These are phyloP conservation scores for Volvariella surrecta DNA, from an alignment of 1,284 basidiomycete species.

Conservation along the genomic window DNA sequence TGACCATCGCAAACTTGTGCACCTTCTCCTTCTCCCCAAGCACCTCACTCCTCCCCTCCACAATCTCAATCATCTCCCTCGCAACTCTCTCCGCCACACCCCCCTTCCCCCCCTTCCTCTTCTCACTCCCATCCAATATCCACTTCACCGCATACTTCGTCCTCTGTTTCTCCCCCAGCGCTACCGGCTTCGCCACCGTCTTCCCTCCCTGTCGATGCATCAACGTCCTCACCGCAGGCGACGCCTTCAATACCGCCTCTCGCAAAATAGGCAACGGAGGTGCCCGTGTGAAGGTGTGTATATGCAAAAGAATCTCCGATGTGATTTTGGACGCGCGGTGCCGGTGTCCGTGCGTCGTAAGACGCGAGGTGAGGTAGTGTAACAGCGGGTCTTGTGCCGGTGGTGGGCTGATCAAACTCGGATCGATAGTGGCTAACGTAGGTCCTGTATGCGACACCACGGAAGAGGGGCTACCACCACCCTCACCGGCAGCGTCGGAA, in stretches of 20 bases:
- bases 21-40: constrained; percentile 51
- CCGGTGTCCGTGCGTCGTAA: constrained; percentile 65
- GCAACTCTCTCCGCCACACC: constrained; percentile 62
- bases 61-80: constrained; percentile 60
- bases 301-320: constrained; percentile 54
- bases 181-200: constrained; percentile 52
- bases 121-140: constrained; percentile 55
- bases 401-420: constrained; percentile 25
- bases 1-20: constrained; percentile 71
- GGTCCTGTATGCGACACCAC: background rate
- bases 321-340: constrained; percentile 53
- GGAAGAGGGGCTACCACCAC: too few relatives aligned
- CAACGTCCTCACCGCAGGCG: constrained; percentile 56
- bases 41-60: constrained; percentile 51
- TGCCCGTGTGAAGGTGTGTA: constrained; percentile 68
- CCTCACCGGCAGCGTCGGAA: too few relatives aligned
- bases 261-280: constrained; percentile 74
- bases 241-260: constrained; percentile 52
- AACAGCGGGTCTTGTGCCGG: constrained; percentile 73
- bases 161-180: constrained; percentile 74
- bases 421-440: background rate
- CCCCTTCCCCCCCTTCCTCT: constrained; percentile 39
- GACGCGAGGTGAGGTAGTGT: constrained; percentile 56
- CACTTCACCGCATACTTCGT: constrained; percentile 56
- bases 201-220: constrained; percentile 52